Evolutionary conservation across 2,329 filamentous ascomycete genomes (phyloP).

Genomic region (Ustulina deusta): DNA sequence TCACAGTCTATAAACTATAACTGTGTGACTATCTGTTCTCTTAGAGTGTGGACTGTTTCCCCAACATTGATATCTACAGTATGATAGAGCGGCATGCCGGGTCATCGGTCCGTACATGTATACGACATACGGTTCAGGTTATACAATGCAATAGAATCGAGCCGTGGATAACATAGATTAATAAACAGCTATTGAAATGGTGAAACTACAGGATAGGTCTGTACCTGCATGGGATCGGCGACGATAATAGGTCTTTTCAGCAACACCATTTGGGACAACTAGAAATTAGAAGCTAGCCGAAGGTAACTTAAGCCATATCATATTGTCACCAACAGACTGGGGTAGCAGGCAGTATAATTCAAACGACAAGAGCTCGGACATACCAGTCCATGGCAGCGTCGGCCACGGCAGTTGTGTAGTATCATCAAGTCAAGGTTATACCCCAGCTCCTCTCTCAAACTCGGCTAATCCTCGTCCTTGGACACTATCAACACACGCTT

Average conservation of each 20-base stretch:
- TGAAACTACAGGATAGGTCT: constrained; percentile 16
- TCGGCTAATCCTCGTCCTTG: not conserved
- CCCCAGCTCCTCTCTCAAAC: not conserved
- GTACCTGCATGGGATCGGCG: constrained; percentile 27
- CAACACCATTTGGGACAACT: not conserved
- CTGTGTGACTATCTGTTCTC: not conserved
- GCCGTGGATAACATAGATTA: constrained; percentile 1
- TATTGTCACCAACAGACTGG: not conserved
- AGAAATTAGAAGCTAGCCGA: constrained; percentile 8
- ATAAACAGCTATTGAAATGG: constrained; percentile 4
- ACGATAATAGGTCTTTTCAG: constrained; percentile 8
- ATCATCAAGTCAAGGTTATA: not conserved
- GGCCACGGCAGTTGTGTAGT: not conserved
- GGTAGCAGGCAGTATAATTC: not conserved
- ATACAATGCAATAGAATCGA: not conserved
- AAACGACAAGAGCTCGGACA: not conserved
- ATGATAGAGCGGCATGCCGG: not conserved
- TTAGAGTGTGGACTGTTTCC: too few species aligned
- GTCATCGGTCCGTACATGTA: not conserved
- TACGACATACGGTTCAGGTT: not conserved
- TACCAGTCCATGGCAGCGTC: not conserved
- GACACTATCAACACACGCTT: not conserved
- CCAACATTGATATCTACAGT: not conserved
- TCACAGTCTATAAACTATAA: too few species aligned
- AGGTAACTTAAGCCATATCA: constrained; percentile 6